Evolutionary conservation across 768 basidiomycete genomes (phyloP).

Genomic region (Russula brevipes): DNA sequence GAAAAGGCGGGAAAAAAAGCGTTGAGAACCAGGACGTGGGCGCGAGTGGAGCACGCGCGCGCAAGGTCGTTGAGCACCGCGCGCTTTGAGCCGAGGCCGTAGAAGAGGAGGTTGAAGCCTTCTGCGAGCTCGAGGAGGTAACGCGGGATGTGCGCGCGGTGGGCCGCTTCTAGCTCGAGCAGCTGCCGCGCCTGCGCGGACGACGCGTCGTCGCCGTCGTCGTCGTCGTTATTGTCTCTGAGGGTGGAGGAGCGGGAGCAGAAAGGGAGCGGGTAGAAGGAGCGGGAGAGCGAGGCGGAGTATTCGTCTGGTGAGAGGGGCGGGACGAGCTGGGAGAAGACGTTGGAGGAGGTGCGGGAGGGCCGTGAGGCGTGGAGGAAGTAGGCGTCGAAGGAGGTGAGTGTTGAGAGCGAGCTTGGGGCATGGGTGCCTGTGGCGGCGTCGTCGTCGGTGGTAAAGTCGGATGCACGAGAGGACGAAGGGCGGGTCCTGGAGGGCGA

Average conservation of each 20-base stretch:
- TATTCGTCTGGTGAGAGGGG: constrained; percentile 68
- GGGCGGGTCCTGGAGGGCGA: constrained; percentile 16
- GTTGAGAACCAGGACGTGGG: constrained; percentile 74
- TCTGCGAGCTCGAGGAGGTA: constrained; percentile 67
- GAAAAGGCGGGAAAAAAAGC: constrained; percentile 66
- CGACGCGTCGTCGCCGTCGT: constrained; percentile 7
- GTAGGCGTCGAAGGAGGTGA: constrained; percentile 84
- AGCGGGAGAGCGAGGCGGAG: constrained; percentile 31
- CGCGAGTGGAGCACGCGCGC: constrained; percentile 40
- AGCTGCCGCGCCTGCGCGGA: constrained; percentile 30
- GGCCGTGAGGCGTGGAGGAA: constrained; percentile 61
- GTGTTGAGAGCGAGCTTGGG: constrained; percentile 54
- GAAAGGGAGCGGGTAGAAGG: constrained; percentile 29
- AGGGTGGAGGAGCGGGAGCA: constrained; percentile 6
- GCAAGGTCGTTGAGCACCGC: constrained; percentile 71
- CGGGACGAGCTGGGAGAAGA: constrained; percentile 70
- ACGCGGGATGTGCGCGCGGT: constrained; percentile 45
- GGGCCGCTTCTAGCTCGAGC: constrained; percentile 28
- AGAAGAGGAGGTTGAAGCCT: constrained; percentile 86
- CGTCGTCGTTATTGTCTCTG: too few relatives aligned
- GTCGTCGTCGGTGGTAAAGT: constrained; percentile 29
- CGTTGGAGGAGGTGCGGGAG: constrained; percentile 67
- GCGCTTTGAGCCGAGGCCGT: constrained; percentile 88
- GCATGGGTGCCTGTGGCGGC: constrained; percentile 18
- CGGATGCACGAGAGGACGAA: constrained; percentile 24